These are phyloP conservation scores for Thuja plicata DNA, from an alignment of 83 land plant genomes.

Conservation along the genomic window DNA sequence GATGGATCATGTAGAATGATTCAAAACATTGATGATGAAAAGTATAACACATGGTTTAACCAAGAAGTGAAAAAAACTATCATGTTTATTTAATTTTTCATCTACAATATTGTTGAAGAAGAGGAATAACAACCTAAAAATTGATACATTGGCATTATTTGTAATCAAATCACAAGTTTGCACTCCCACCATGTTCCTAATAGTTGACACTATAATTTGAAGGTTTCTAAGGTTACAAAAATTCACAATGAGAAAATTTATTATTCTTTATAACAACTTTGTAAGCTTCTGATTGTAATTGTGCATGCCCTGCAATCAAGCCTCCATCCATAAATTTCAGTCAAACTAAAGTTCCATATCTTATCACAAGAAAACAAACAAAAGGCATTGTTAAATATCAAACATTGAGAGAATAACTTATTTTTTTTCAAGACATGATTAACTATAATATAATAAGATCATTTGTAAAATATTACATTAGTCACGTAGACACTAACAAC, in stretches of 20 bases:
- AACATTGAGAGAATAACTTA: no score
- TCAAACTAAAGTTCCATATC: conserved; percentile 67
- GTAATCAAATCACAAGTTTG: conserved; percentile 69
- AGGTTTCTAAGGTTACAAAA: conserved; percentile 48
- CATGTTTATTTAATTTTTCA: neutral
- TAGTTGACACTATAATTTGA: conserved; percentile 45
- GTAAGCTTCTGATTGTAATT: no score
- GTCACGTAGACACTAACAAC: no score
- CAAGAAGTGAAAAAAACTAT: no score
- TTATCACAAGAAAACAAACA: conserved; percentile 33
- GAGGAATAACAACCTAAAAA: neutral
- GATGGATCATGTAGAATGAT: no score
- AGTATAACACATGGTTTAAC: no score
- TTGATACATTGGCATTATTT: conserved; percentile 60
- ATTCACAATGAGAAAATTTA: conserved; percentile 61
- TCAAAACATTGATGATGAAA: no score
- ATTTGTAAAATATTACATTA: no score
- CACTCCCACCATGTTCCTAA: no score
- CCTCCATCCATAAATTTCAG: conserved; percentile 61
- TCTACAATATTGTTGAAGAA: neutral
- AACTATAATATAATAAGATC: no score
- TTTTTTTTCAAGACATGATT: no score
- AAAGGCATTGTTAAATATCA: conserved; percentile 9
- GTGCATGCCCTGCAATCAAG: conserved; percentile 50
- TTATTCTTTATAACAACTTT: conserved; percentile 49